Evolutionary conservation across 495 filamentous ascomycete species (phyloP).

Genomic region (Daldinia loculata): DNA sequence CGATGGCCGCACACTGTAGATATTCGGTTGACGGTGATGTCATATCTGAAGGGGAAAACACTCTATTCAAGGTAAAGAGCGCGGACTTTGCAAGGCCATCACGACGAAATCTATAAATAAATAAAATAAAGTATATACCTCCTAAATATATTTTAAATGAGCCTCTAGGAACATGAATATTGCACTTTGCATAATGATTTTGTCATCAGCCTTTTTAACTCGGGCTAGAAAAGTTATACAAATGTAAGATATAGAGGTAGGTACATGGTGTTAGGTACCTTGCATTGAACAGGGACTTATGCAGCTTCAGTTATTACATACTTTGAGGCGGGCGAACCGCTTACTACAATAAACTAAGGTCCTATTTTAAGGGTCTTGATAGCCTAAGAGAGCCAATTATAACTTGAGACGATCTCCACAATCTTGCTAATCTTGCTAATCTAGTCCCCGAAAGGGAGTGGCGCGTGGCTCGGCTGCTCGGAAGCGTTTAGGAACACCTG

Average conservation of each 20-base stretch:
- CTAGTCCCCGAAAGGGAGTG: conserved; percentile 8
- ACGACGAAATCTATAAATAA: background rate
- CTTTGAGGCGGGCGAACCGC: background rate
- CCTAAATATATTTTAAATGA: background rate
- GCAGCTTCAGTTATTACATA: background rate
- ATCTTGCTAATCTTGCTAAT: conserved; percentile 2
- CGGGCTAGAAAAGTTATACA: background rate
- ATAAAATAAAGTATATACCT: too few relatives aligned
- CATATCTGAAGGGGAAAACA: conserved; percentile 9
- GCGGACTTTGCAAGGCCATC: background rate
- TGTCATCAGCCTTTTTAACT: background rate
- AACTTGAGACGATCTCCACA: conserved; percentile 24
- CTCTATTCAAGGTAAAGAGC: background rate
- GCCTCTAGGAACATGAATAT: background rate
- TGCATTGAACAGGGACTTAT: background rate
- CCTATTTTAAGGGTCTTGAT: conserved; percentile 17
- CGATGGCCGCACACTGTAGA: conserved; percentile 7
- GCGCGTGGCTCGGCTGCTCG: conserved; percentile 33
- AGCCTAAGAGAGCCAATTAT: conserved; percentile 14
- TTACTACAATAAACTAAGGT: background rate
- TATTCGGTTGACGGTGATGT: conserved; percentile 28
- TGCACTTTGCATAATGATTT: background rate
- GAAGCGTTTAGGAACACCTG: conserved; percentile 38
- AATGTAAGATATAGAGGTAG: background rate
- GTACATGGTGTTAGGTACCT: too few relatives aligned